Base-by-base conservation (phyloP, 2,329 filamentous ascomycete species). In the Trichoderma sp. region DNA sequence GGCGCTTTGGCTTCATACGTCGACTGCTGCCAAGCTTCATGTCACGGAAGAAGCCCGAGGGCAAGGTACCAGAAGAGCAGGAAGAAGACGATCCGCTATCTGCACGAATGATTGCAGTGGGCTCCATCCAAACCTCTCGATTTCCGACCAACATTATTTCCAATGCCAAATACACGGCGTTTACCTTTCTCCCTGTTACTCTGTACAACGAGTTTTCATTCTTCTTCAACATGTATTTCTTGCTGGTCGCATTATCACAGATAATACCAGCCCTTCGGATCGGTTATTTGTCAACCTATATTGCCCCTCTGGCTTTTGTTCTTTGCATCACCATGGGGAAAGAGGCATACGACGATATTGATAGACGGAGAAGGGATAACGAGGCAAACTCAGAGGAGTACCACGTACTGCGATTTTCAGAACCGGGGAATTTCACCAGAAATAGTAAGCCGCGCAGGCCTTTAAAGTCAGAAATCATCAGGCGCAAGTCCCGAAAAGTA, bases 141-240 rank as follows among this genome's bases (percentile, higher is more conserved):
- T 98, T 95, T 78, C 95, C 96, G 11, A 89, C 92, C 10, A 99
- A 99, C 79, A 87, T 93, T 68, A 88, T 99, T 59, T 98, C 95
- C 43, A 98, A 99, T 78, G 95, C 96, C 67, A 99, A 98, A 84
- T 99, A 99, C 79, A 98, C 95, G 34, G 89, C 94, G 1, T 91
- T 94, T 83, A 97, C 92, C 64, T 99, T 99, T 80, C 86, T 99
- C 16, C 96, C 96, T 2, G 86, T 95, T 64, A 99, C 96, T 0
- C 84, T 99, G 26, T 99, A 97, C 81, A 98, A 98, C 81, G 96
- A 99, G 78, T 99, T 99, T 79, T 97, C 95, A 70, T 99, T 98
- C 83, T 99, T 99, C 82, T 97, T 99, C 85, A 99, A 99, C 85
- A 93, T 98, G 84, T 99, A 99, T 79, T 99, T 99, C 79, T 84